phyloP scores from a whole-genome alignment of 2,329 filamentous ascomycete species.

The Arthrinium puccinioides region DNA sequence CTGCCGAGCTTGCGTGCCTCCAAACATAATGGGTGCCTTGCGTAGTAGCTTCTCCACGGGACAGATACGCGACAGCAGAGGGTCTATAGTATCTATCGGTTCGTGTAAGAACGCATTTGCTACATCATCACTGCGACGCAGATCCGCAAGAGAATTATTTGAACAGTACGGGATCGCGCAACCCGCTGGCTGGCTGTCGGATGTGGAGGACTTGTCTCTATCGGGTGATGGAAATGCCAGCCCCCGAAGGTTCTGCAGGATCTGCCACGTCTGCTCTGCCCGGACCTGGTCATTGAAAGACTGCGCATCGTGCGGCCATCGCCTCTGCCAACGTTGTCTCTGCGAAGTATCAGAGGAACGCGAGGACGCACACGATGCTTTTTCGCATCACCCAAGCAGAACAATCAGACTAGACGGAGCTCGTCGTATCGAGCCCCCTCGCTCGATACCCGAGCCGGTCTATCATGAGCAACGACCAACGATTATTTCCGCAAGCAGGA shows the following conservation, averaged over 20 bases:
- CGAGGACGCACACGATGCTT: slow-evolving; percentile 11
- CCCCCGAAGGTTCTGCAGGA: slow-evolving; percentile 20
- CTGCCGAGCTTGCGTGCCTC: slow-evolving; percentile 1
- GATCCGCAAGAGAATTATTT: slow-evolving; percentile 40
- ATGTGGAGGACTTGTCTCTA: slow-evolving; percentile 25
- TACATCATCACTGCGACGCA: too few species aligned
- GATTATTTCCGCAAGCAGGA: too few species aligned
- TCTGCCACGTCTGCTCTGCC: slow-evolving; percentile 44
- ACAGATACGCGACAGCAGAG: slow-evolving; percentile 7
- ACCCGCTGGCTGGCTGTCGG: slow-evolving; percentile 38
- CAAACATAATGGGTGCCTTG: background rate
- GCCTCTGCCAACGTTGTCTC: slow-evolving; percentile 39
- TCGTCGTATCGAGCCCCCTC: too few species aligned
- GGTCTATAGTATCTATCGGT: too few species aligned
- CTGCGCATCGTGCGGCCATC: slow-evolving; percentile 44
- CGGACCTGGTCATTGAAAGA: slow-evolving; percentile 27
- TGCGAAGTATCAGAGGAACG: slow-evolving; percentile 22
- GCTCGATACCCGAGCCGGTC: too few species aligned
- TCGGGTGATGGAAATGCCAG: slow-evolving; percentile 24
- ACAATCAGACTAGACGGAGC: slow-evolving; percentile 8
- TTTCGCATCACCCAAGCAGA: slow-evolving; percentile 13
- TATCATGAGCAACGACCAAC: too few species aligned
- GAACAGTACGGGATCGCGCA: slow-evolving; percentile 36
- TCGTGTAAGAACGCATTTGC: too few species aligned
- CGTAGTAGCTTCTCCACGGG: slow-evolving; percentile 8